phyloP scores from a whole-genome alignment of 2,329 filamentous ascomycete species.

The Penicillium sp. region DNA sequence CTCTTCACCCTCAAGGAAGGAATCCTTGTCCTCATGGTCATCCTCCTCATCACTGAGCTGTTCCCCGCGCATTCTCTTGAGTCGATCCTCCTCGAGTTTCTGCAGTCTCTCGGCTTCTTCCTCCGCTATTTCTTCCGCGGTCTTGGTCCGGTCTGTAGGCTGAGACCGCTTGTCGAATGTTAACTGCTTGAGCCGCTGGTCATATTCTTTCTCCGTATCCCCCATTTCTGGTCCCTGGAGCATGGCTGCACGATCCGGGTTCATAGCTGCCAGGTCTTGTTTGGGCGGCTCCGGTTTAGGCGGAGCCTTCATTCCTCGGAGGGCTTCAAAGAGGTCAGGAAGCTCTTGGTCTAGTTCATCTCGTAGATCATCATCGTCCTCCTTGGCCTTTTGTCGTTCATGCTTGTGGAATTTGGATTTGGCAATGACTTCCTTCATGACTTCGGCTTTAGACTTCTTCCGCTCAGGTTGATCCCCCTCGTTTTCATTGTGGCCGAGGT shows the following conservation, averaged over 20 bases:
- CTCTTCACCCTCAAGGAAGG: slow-evolving; percentile 31
- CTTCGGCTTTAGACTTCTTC: slow-evolving; percentile 93
- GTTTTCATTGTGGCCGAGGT: slow-evolving; percentile 46
- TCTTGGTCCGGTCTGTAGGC: slow-evolving; percentile 85
- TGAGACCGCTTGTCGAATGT: slow-evolving; percentile 79
- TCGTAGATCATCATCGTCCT: slow-evolving; percentile 85
- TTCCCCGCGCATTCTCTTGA: slow-evolving; percentile 84
- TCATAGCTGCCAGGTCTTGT: slow-evolving; percentile 52
- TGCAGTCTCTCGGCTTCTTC: slow-evolving; percentile 74
- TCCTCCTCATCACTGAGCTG: slow-evolving; percentile 61
- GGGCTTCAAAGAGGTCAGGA: slow-evolving; percentile 68
- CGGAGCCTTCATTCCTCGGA: slow-evolving; percentile 57
- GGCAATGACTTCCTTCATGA: slow-evolving; percentile 96
- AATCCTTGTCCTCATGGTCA: slow-evolving; percentile 40
- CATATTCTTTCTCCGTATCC: slow-evolving; percentile 81
- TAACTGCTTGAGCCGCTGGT: slow-evolving; percentile 75
- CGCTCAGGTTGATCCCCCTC: slow-evolving; percentile 65
- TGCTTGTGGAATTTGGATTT: slow-evolving; percentile 97
- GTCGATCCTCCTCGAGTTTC: slow-evolving; percentile 76
- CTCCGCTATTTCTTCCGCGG: slow-evolving; percentile 76
- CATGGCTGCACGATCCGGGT: slow-evolving; percentile 62
- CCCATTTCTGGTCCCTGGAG: slow-evolving; percentile 60
- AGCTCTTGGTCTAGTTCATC: slow-evolving; percentile 82
- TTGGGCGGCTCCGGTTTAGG: slow-evolving; percentile 51
- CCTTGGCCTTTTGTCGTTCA: slow-evolving; percentile 86